Conservation (phyloP, 225 moss, liverwort and hornwort genomes). For the Physcomitrium patens region DNA sequence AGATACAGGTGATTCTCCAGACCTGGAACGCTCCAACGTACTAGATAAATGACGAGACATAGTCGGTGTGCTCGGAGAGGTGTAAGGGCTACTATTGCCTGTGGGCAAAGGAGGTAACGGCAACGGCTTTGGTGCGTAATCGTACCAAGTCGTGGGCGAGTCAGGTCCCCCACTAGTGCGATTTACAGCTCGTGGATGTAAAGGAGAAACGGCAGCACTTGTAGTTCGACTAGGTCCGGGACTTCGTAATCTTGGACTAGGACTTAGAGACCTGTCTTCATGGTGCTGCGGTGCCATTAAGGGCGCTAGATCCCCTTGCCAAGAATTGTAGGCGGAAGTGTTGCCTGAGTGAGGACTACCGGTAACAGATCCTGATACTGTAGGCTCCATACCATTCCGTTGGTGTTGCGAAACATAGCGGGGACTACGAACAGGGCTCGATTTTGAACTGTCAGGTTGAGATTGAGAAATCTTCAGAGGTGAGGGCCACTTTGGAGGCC, state of each 20-base stretch:
- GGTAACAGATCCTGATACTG: slow-evolving; percentile 62
- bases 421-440: slow-evolving; percentile 93
- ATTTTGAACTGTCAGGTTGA: slow-evolving; percentile 85
- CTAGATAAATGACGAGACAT: slow-evolving; percentile 58
- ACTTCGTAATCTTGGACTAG: slow-evolving; percentile 82
- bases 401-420: slow-evolving; percentile 48
- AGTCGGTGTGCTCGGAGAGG: slow-evolving; percentile 59
- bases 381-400: slow-evolving; percentile 56
- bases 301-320: slow-evolving; percentile 76
- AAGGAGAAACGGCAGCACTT: slow-evolving; percentile 87
- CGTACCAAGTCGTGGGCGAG: slow-evolving; percentile 81
- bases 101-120: slow-evolving; percentile 80
- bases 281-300: slow-evolving; percentile 58
- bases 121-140: slow-evolving; percentile 78
- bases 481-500: slow-evolving; percentile 58
- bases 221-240: slow-evolving; percentile 77
- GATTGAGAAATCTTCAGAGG: slow-evolving; percentile 69
- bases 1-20: slow-evolving; percentile 41
- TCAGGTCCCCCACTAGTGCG: slow-evolving; percentile 56
- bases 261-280: slow-evolving; percentile 78
- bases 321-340: slow-evolving; percentile 91
- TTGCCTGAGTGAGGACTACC: slow-evolving; percentile 80
- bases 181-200: slow-evolving; percentile 66
- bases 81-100: slow-evolving; percentile 59
- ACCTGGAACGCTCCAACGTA: slow-evolving; percentile 47